phyloP scores from a whole-genome alignment of 768 basidiomycete genomes.

The Tephrocybe rancida region DNA sequence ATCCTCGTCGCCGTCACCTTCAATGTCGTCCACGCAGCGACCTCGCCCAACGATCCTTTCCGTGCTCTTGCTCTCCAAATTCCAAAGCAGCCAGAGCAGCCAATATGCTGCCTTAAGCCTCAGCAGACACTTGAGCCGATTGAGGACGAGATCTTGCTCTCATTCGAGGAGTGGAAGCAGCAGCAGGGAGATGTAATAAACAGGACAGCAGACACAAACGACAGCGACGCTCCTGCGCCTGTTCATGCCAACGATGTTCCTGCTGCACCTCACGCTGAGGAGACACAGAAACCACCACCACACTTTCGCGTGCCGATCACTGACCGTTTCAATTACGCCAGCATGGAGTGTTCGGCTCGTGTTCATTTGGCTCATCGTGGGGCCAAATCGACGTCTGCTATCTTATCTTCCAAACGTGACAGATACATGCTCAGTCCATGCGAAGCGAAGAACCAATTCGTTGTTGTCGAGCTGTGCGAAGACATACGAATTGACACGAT shows the following conservation, averaged over 20 bases:
- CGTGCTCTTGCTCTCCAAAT: conserved; percentile 52
- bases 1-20: conserved; percentile 9
- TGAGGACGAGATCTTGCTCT: conserved; percentile 69
- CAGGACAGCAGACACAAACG: conserved; percentile 32
- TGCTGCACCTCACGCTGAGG: conserved; percentile 26
- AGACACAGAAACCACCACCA: conserved; percentile 40
- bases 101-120: conserved; percentile 71
- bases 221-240: conserved; percentile 8
- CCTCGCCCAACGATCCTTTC: conserved; percentile 60
- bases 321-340: conserved; percentile 95
- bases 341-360: conserved; percentile 89
- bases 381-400: conserved; percentile 81
- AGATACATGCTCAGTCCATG: conserved; percentile 98
- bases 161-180: conserved; percentile 89
- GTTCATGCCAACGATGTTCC: conserved; percentile 22
- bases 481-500: conserved; percentile 97
- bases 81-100: conserved; percentile 53
- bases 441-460: conserved; percentile 62
- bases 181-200: conserved; percentile 41
- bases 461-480: conserved; percentile 96
- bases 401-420: conserved; percentile 89
- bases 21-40: conserved; percentile 15
- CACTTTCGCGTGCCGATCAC: conserved; percentile 75
- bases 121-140: conserved; percentile 45
- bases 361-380: conserved; percentile 82